phyloP scores from a whole-genome alignment of 495 filamentous ascomycete species.

The Viridothelium virens region DNA sequence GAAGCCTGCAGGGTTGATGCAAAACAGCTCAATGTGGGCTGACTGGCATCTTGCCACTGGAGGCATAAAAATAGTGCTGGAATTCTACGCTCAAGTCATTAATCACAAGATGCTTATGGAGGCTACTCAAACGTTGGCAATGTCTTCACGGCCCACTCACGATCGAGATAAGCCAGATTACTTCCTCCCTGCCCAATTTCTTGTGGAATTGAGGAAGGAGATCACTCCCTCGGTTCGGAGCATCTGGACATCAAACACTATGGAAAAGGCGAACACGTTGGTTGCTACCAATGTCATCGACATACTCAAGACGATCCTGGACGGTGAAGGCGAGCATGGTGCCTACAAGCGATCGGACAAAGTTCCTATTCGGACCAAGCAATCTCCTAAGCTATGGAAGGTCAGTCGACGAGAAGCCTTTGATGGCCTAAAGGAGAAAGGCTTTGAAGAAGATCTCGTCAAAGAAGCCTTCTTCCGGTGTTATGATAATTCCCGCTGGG shows the following conservation, averaged over 20 bases:
- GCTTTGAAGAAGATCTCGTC: conserved; percentile 51
- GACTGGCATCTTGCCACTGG: conserved; percentile 30
- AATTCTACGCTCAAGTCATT: conserved; percentile 67
- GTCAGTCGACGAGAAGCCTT: conserved; percentile 23
- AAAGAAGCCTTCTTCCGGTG: conserved; percentile 79
- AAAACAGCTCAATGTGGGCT: background rate
- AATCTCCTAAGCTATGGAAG: conserved; percentile 20
- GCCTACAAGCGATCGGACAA: conserved; percentile 56
- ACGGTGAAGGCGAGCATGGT: conserved; percentile 63
- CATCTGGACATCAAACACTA: conserved; percentile 75
- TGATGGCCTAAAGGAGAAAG: conserved; percentile 44
- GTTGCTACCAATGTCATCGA: conserved; percentile 75
- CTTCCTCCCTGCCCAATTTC: conserved; percentile 66
- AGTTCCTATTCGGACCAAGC: conserved; percentile 32
- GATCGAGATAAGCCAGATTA: conserved; percentile 55
- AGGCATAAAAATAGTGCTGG: conserved; percentile 76
- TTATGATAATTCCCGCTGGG: conserved; percentile 51
- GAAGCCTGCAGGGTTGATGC: background rate
- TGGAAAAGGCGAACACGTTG: conserved; percentile 65
- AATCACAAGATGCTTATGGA: conserved; percentile 72
- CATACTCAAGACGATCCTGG: conserved; percentile 71
- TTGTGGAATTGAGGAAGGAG: conserved; percentile 78
- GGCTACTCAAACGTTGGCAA: conserved; percentile 55
- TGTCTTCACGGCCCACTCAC: conserved; percentile 48
- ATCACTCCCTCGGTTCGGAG: conserved; percentile 69